Conservation (phyloP, 1,139 yeast genomes). For the Meyerozyma guilliermondii region DNA sequence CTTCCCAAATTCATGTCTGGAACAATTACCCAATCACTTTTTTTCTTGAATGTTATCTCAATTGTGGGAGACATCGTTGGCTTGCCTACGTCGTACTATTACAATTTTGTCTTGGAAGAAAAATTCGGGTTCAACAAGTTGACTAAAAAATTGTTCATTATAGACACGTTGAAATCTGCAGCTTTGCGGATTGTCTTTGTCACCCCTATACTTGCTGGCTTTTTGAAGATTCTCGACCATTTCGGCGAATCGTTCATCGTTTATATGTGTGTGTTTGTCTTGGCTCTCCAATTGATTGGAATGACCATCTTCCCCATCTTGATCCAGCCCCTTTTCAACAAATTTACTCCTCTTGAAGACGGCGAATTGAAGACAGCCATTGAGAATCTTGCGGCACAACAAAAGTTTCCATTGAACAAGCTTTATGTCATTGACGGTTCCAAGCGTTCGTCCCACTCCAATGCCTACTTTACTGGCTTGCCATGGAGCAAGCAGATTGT, state of each 20-base stretch:
- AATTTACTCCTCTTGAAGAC: slow-evolving; percentile 81
- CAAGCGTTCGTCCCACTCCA: slow-evolving; percentile 90
- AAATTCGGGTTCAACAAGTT: slow-evolving; percentile 88
- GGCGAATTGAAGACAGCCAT: slow-evolving; percentile 83
- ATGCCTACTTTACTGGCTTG: slow-evolving; percentile 91
- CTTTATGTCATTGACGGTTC: slow-evolving; percentile 92
- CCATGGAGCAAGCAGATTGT: slow-evolving; percentile 98
- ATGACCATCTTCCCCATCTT: slow-evolving; percentile 75
- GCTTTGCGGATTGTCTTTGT: slow-evolving; percentile 55
- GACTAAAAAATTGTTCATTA: slow-evolving; percentile 64
- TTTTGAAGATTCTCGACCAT: slow-evolving; percentile 74
- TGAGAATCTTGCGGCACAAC: slow-evolving; percentile 68
- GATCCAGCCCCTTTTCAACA: slow-evolving; percentile 90
- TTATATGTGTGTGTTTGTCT: slow-evolving; percentile 69
- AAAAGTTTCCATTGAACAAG: slow-evolving; percentile 80
- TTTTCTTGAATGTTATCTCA: slow-evolving; percentile 51
- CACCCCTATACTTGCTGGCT: slow-evolving; percentile 66
- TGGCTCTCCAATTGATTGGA: slow-evolving; percentile 65
- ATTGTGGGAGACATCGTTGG: slow-evolving; percentile 35
- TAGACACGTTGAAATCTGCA: slow-evolving; percentile 63
- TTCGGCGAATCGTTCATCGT: slow-evolving; percentile 78
- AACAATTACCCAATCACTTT: slow-evolving; percentile 61
- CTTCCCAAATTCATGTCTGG: slow-evolving; percentile 48
- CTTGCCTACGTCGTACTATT: slow-evolving; percentile 69
- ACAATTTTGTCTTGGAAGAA: slow-evolving; percentile 85